Base-by-base conservation (phyloP, 352 stramenopile species). In the Halophytophthora batemanensis region DNA sequence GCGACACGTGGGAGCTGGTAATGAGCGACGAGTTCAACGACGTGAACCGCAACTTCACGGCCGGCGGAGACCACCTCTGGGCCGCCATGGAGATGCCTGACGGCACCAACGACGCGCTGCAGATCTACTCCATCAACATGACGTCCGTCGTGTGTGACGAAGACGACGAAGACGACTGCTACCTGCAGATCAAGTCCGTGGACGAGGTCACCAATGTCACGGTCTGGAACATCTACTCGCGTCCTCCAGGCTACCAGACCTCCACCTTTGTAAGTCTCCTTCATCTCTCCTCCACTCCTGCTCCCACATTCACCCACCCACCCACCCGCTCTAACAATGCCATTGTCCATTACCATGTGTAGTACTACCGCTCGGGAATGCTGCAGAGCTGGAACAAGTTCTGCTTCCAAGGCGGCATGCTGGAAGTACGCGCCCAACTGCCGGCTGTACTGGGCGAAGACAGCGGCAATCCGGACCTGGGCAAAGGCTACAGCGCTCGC, bases 371-470 rank as follows among this genome's bases (percentile, higher is more conserved):
- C 11, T 80, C 79, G n/a, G 93, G 79, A 1, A 94, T 96, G 86
- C 25, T 96, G 0, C 87, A 96, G 58, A 78, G 66, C 1, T 97
- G 90, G 90, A 96, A 97, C 59, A 97, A 97, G 44, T 97, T 97
- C 53, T 97, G 90, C 56, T 96, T 97, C 56, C 92, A 92, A 43
- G 90, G 90, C 13, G 91, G 91, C 50, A 17, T 95, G 2, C 73
- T 98, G 25, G 94, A 98, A 61, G 86, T 97, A 0, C 58, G 73
- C n/a, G 82, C 85, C 4, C 74, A 90, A 50, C 71, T 98, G 12
- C 94, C 94, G 4, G 94, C 83, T 1, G 85, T 90, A n/a, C 64
- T 74, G 0, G 76, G 73, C 19, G 8, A 14, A 1, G 35, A 44
- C 1, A 78, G 60, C 2, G 53, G 46, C 3, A 88, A 88, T 40